These are phyloP conservation scores for Cylindricascospora bacillispora DNA, from an alignment of 1,139 yeast species.

Conservation along the genomic window DNA sequence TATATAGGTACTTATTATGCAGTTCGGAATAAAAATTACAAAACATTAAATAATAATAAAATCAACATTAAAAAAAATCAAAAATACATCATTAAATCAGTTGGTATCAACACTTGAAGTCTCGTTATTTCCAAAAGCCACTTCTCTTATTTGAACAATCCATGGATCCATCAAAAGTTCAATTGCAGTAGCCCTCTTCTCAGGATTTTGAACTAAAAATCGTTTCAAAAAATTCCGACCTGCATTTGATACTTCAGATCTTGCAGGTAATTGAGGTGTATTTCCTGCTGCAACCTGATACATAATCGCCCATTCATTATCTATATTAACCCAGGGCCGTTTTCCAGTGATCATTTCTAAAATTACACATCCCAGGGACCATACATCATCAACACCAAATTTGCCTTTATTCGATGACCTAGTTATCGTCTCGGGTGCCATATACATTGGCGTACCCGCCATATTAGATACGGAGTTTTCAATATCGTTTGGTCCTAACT, in stretches of 20 bases:
- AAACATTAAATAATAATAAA: too few relatives aligned
- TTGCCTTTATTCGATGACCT: slow-evolving; percentile 61
- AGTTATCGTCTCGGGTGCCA: slow-evolving; percentile 94
- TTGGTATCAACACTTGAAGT: too few relatives aligned
- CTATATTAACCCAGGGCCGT: slow-evolving; percentile 82
- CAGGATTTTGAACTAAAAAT: slow-evolving; percentile 77
- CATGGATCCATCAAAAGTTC: slow-evolving; percentile 85
- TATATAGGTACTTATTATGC: too few relatives aligned
- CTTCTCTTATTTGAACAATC: slow-evolving; percentile 60
- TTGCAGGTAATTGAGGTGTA: slow-evolving; percentile 69
- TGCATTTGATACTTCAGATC: slow-evolving; percentile 60
- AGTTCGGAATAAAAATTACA: too few relatives aligned
- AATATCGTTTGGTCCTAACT: slow-evolving; percentile 3
- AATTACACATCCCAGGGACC: slow-evolving; percentile 78
- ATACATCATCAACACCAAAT: slow-evolving; percentile 56
- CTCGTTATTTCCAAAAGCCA: slow-evolving; percentile 40
- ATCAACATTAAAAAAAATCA: too few relatives aligned
- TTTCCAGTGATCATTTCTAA: slow-evolving; percentile 75
- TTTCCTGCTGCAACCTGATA: slow-evolving; percentile 96
- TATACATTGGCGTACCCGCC: slow-evolving; percentile 98
- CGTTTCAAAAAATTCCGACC: slow-evolving; percentile 62
- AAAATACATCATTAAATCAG: too few relatives aligned
- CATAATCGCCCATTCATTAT: slow-evolving; percentile 98
- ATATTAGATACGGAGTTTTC: slow-evolving; percentile 26
- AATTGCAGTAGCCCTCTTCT: slow-evolving; percentile 66